Conservation (phyloP, 2,329 filamentous ascomycete species). For the Podosphaera fusca region DNA sequence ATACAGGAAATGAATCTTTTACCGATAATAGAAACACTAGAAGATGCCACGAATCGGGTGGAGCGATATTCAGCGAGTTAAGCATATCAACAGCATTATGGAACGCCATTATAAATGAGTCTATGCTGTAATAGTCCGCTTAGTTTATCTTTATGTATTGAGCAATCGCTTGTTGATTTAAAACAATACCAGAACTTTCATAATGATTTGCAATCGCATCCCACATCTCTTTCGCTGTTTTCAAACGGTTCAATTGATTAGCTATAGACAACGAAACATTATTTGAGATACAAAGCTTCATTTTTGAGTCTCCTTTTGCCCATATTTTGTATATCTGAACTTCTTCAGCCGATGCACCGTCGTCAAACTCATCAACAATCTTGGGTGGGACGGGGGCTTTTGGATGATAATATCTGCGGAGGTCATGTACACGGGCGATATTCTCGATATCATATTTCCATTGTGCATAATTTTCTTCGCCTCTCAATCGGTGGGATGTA, state of each 20-base stretch:
- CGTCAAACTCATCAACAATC: neutral
- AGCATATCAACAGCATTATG: constrained; percentile 1
- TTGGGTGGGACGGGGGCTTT: neutral
- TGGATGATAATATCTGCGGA: neutral
- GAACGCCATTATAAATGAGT: neutral
- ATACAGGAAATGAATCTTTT: neutral
- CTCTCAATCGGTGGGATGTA: neutral
- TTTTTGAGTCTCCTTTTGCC: neutral
- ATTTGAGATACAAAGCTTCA: neutral
- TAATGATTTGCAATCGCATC: neutral
- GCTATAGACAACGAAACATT: neutral
- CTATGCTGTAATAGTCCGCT: neutral
- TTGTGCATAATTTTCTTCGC: neutral
- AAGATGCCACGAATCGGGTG: neutral
- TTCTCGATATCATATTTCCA: neutral
- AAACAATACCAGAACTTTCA: neutral
- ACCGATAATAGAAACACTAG: neutral
- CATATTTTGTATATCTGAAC: neutral
- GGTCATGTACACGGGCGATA: neutral
- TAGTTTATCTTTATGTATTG: neutral
- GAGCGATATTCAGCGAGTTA: neutral
- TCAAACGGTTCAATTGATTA: neutral
- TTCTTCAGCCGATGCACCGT: neutral
- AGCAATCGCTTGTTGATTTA: neutral
- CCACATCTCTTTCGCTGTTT: neutral